These are phyloP conservation scores for Gossypium aridum DNA, from an alignment of 441 rosid species.

Conservation along the genomic window DNA sequence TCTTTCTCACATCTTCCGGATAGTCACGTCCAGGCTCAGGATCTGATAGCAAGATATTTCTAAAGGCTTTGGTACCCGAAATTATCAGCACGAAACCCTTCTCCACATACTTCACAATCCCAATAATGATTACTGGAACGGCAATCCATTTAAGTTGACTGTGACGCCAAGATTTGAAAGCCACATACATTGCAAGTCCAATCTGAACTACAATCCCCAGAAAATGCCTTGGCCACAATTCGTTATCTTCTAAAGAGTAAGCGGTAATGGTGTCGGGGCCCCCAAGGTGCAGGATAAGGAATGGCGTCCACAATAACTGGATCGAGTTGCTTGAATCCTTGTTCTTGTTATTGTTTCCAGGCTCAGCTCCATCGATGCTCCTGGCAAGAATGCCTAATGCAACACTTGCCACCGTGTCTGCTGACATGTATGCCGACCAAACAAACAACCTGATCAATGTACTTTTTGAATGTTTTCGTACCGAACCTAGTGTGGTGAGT, in stretches of 20 bases:
- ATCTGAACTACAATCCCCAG: background rate
- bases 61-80: constrained; percentile 15
- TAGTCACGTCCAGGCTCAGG: constrained; percentile 1
- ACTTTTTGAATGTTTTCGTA: background rate
- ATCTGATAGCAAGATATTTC: constrained; percentile 17
- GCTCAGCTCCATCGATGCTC: background rate
- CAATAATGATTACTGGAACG: constrained; percentile 15
- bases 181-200: background rate
- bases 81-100: constrained; percentile 15
- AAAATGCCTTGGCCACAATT: constrained; percentile 5
- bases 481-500: background rate
- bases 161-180: background rate
- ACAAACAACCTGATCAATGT: background rate
- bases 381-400: background rate
- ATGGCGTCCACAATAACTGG: background rate
- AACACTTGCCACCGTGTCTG: background rate
- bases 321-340: background rate
- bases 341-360: background rate
- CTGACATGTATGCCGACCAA: background rate
- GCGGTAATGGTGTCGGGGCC: constrained; percentile 8
- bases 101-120: constrained; percentile 26
- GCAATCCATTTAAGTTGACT: background rate
- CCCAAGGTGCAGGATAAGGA: constrained; percentile 5
- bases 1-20: background rate
- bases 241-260: constrained; percentile 7